Base-by-base conservation (phyloP, 108 stramenopile genomes). In the Schizochytrium sp. region DNA sequence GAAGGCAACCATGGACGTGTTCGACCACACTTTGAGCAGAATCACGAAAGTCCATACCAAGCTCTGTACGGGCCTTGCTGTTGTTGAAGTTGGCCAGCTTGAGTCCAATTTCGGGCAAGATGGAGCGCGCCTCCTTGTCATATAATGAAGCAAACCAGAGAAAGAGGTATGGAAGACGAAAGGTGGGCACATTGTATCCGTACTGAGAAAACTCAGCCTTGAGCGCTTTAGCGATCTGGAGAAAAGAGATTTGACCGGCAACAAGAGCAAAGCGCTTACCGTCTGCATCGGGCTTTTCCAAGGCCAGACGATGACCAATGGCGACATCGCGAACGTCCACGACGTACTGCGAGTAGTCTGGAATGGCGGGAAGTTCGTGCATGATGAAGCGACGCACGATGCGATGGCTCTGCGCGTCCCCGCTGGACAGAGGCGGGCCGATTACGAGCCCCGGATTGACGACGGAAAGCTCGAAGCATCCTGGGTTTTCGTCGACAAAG, bases 281-380 rank as follows among this genome's bases (percentile, higher is more conserved):
- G 14, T 44, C 89, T 14, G 89, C 72, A 5, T 44, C 44, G 16
- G 89, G 72, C 5, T n/a, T 6, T 19, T 45, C 53, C 43, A 89
- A 18, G 5, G 89, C 89, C 5, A 72, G 45, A 1, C 60, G 47
- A 23, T 89, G 89, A 29, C 51, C 89, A 14, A 51, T 5, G n/a
- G 89, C 89, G 57, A 89, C 89, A 23, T 89, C 89, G 5, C 72
- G 41, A 55, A 89, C 89, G 41, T 72, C 72, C 25, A 89, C 89
- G n/a, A 19, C 19, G 29, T 34, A n/a, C 18, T 58, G 34, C 12
- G 10, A 5, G 19, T 44, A 21, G 28, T 89, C 89, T 5, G 89
- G 89, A 10, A 89, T 43, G 72, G 51, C 72, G n/a, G 89, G 72
- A 10, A 63, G 10, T 23, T 83, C 18, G 53, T n/a, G 72, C 72